Base-by-base conservation (phyloP, 2,329 filamentous ascomycete genomes). In the Colletotrichum gigasporum region DNA sequence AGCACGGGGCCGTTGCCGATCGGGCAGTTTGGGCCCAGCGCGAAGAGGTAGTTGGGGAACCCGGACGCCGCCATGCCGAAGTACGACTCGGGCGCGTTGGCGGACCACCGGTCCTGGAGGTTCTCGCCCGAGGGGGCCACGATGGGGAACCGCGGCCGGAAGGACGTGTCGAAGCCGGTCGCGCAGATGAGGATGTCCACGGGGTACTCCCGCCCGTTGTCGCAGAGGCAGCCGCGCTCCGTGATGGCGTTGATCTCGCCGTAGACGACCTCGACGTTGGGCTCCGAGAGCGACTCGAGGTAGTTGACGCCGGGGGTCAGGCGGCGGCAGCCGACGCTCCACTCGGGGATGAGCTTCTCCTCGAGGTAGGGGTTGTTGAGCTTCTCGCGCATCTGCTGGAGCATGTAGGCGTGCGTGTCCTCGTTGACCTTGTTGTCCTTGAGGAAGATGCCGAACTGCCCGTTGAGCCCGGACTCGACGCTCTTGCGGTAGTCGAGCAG, bases 381-480 rank as follows among this genome's bases (percentile, higher is more conserved):
- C 66, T 74, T 75, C 63, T 74, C 72, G 59, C 72, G 76, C 79
- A 79, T 82, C 62, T 79, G 73, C 42, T 71, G 51, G 5, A 71
- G 62, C 74, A 84, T 79, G 65, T 80, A 77, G 20, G 71, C 70
- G 66, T 76, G 76, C 10, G 75, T 81, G 28, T 79, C 74, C 55
- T 71, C 72, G 71, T 79, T 81, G 62, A 74, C 72, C 56, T 75
- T 66, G 72, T 75, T 75, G 37, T 74, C 69, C 64, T 80, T 81
- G 34, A 83, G 73, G 68, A 83, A 83, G 58, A 82, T 76, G 44
- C 78, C 78, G 67, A 84, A 84, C 63, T 80, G 77, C 44, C 75
- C 76, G 60, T 83, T 84, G 16, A 83, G 72, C 5, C 79, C 79
- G 6, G 74, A 74, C 65, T 84, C 82, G 50, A 84, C 74, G 30